phyloP scores from a whole-genome alignment of 257 asterid species.

The Solanum medicagineum region DNA sequence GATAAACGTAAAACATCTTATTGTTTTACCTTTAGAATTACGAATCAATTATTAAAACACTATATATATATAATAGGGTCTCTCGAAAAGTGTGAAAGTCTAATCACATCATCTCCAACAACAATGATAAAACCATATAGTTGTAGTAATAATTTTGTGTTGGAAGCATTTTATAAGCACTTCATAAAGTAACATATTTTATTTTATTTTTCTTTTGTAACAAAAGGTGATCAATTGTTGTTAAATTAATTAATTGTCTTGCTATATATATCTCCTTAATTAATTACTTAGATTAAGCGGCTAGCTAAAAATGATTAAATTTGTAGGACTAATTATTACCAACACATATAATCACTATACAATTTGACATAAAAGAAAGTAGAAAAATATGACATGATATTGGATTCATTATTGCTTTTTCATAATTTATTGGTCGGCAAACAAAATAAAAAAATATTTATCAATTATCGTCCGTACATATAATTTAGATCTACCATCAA shows the following conservation, averaged over 20 bases:
- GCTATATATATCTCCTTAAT: too few species aligned
- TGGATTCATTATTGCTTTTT: not conserved
- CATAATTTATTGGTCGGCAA: not conserved
- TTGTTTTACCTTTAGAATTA: not conserved
- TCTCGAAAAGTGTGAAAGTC: not conserved
- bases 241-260: too few species aligned
- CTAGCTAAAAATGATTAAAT: not conserved
- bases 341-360: not conserved
- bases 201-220: not conserved
- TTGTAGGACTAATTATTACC: not conserved
- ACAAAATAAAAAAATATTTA: not conserved
- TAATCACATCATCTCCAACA: not conserved
- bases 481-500: too few species aligned
- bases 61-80: accelerated
- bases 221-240: too few species aligned
- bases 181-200: not conserved
- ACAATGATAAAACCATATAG: not conserved
- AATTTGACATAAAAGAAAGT: not conserved
- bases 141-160: not conserved
- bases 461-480: not conserved
- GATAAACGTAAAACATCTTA: not conserved
- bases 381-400: not conserved
- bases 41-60: not conserved
- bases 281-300: not conserved
- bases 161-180: not conserved